These are phyloP conservation scores for Acorus gramineus DNA, from an alignment of 106 monocot species.

Conservation along the genomic window DNA sequence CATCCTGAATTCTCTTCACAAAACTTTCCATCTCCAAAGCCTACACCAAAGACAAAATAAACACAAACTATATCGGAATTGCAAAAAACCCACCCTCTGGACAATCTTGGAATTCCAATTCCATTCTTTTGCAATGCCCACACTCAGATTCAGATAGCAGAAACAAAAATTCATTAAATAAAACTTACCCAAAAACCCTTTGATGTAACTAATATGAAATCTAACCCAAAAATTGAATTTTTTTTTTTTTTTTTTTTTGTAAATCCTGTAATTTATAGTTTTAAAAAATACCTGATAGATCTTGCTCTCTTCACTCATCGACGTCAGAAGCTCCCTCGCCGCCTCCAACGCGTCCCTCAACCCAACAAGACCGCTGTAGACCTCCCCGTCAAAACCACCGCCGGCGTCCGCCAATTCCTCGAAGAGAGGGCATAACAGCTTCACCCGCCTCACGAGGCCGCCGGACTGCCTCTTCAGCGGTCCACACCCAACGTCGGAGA, in stretches of 20 bases:
- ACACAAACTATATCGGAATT: background rate
- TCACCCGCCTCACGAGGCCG: slow-evolving; percentile 58
- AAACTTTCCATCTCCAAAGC: slow-evolving; percentile 34
- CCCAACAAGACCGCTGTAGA: slow-evolving; percentile 11
- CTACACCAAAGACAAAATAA: slow-evolving; percentile 23
- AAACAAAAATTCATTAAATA: too few relatives aligned
- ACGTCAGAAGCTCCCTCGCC: slow-evolving; percentile 47
- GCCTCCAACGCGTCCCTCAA: slow-evolving; percentile 29
- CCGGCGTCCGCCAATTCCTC: slow-evolving; percentile 56
- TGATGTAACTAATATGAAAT: background rate
- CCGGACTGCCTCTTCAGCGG: slow-evolving; percentile 45
- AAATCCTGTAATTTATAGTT: background rate
- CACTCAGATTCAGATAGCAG: too few relatives aligned
- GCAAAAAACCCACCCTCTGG: background rate
- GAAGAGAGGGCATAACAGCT: slow-evolving; percentile 68
- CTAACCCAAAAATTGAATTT: background rate
- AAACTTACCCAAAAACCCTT: too few relatives aligned
- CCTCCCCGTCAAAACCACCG: slow-evolving; percentile 10
- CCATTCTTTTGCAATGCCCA: background rate
- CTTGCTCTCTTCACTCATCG: slow-evolving; percentile 61
- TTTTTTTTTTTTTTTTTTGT: too few relatives aligned
- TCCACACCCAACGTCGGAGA: slow-evolving; percentile 57
- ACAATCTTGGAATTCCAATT: background rate
- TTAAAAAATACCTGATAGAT: slow-evolving; percentile 57
- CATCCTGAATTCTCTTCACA: slow-evolving; percentile 27